These are phyloP conservation scores for Begonia loranthoides DNA, from an alignment of 306 rosid genomes.

Conservation along the genomic window DNA sequence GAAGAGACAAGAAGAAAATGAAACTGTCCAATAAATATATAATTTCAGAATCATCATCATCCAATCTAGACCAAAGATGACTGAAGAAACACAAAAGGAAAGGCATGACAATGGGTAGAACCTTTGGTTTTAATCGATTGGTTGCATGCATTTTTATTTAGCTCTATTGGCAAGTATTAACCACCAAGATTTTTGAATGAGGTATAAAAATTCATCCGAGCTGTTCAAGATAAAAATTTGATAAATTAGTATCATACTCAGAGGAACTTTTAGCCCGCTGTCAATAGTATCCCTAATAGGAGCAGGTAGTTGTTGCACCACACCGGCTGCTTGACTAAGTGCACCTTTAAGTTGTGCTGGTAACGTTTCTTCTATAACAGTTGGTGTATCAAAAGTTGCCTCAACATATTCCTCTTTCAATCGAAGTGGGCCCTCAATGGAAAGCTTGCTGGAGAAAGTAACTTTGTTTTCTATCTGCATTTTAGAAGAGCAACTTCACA, in stretches of 20 bases:
- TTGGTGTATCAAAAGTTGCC: slow-evolving; percentile 64
- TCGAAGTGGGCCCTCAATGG: slow-evolving; percentile 92
- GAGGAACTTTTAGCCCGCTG: slow-evolving; percentile 71
- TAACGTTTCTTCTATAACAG: slow-evolving; percentile 59
- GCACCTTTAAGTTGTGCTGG: slow-evolving; percentile 87
- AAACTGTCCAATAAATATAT: no score
- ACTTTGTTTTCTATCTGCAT: slow-evolving; percentile 70
- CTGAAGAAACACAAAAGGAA: no score
- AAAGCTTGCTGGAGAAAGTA: slow-evolving; percentile 48
- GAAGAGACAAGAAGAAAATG: no score
- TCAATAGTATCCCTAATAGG: slow-evolving; percentile 57
- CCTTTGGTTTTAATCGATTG: no score
- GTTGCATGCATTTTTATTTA: no score
- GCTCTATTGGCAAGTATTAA: no score
- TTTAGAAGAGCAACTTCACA: slow-evolving; percentile 10
- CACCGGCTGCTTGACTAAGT: slow-evolving; percentile 56
- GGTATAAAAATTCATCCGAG: background rate
- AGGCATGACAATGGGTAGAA: no score
- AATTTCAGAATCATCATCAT: no score
- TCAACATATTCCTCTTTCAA: slow-evolving; percentile 88
- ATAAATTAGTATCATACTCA: slow-evolving; percentile 33
- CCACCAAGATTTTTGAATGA: background rate
- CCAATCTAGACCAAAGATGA: no score
- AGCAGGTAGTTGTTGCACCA: slow-evolving; percentile 71
- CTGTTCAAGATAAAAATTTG: background rate